Evolutionary conservation across 2,329 filamentous ascomycete species (phyloP).

Genomic region (Neocatenulostroma microsporum): DNA sequence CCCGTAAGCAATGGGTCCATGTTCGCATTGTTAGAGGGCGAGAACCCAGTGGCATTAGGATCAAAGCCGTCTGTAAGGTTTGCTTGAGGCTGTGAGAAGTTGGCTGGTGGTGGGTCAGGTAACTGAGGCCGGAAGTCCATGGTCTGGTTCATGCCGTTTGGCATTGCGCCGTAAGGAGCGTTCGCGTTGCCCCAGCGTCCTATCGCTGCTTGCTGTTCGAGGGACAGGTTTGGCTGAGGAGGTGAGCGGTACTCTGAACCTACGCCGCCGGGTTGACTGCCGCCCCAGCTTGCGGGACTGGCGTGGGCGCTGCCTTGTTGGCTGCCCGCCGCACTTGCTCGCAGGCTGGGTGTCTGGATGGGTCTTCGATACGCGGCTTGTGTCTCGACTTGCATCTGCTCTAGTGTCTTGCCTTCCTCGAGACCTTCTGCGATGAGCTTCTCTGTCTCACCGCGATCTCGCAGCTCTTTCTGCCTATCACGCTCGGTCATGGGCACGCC

Average conservation of each 20-base stretch:
- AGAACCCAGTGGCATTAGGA: slow-evolving; percentile 2
- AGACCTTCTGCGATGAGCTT: slow-evolving; percentile 18
- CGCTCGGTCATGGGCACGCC: slow-evolving; percentile 43
- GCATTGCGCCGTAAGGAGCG: no score
- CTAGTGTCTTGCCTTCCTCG: slow-evolving; percentile 27
- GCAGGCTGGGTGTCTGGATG: slow-evolving; percentile 25
- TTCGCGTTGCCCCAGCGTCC: no score
- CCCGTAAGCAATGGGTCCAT: slow-evolving; percentile 3
- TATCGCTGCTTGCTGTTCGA: no score
- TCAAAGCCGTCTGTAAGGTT: slow-evolving; percentile 3
- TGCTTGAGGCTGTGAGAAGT: slow-evolving; percentile 4
- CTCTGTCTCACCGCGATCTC: slow-evolving; percentile 18
- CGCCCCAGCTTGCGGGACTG: not conserved
- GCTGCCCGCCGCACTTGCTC: slow-evolving; percentile 12
- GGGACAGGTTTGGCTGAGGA: no score
- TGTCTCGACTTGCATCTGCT: slow-evolving; percentile 31
- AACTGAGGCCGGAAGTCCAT: no score
- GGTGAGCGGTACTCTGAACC: slow-evolving; percentile 13
- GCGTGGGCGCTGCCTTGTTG: not conserved
- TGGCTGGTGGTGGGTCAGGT: slow-evolving; percentile 3
- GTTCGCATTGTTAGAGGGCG: slow-evolving; percentile 1
- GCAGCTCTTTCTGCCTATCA: slow-evolving; percentile 30
- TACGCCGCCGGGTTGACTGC: slow-evolving; percentile 15
- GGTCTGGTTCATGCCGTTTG: no score
- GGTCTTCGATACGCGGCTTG: slow-evolving; percentile 28